Evolutionary conservation across 2,329 filamentous ascomycete genomes (phyloP), one percentile per base, ranked within the genome.

Genomic region (Epichloe glyceriae): DNA sequence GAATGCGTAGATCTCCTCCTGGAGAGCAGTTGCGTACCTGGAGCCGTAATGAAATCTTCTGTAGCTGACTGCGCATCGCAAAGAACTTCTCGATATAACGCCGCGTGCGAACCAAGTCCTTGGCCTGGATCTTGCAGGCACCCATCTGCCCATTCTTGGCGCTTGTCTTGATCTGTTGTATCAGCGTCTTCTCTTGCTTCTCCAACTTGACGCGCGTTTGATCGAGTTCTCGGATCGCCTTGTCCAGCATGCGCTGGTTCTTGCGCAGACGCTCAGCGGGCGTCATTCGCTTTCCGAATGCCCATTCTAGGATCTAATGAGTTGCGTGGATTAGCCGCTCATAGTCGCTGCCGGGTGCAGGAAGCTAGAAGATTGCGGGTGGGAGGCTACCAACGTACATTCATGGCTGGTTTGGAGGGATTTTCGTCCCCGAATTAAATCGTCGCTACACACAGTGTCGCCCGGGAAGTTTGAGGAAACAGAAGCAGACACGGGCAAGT

Each of bases 231-330:
- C 93, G 83, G 63, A 97, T 93, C 11, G 93, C 95, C 74, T 96
- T 95, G 70, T 98, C 93, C 56, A 98, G 83, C 59, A 93, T 89
- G 61, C 93, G 82, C 72, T 97, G 93, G 70, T 98, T 95, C 76
- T 91, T 91, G 68, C 87, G 83, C 67, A 91, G 75, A 67, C 87
- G 85, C 77, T 93, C 86, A 22, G 89, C 88, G 4, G 93, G 91
- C 75, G 93, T 98, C 80, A 97, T 94, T 70, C 93, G 93, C 80
- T 96, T 97, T 59, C 93, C 93, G 65, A 98, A 98, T 39, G 91
- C 91, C 90, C 93, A 98, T 80, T 98, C 93, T 55, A 98, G 80
- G 65, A 97, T 88, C 88, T 96, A 61, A 43, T 46, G 53, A 10
- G 57, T 55, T 57, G 53, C 56, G 4, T 34, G 43, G 19, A 41